phyloP scores from a whole-genome alignment of 768 basidiomycete genomes.

The Psilocybe cubensis region DNA sequence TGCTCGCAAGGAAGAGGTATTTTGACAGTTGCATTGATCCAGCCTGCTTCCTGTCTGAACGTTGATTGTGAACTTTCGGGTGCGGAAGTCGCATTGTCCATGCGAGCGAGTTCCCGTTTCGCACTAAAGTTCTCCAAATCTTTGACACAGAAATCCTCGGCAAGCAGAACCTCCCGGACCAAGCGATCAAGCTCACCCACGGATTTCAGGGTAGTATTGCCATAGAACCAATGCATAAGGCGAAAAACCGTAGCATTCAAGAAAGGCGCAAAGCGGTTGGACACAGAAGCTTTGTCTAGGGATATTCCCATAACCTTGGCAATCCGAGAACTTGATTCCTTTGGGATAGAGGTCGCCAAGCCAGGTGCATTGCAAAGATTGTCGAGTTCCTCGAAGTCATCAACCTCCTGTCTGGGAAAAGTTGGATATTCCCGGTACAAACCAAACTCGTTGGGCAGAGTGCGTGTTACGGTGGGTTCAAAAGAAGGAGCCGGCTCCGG shows the following conservation, averaged over 20 bases:
- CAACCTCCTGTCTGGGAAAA: too few relatives aligned
- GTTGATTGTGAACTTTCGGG: not conserved
- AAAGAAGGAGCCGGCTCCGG: too few relatives aligned
- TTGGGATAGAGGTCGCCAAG: too few relatives aligned
- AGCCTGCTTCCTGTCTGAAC: slow-evolving; percentile 17
- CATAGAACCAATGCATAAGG: slow-evolving; percentile 34
- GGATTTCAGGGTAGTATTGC: slow-evolving; percentile 27
- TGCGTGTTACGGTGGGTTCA: too few relatives aligned
- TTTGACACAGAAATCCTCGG: slow-evolving; percentile 19
- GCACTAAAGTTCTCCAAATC: not conserved
- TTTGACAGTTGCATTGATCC: slow-evolving; percentile 21
- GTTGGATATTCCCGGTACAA: too few relatives aligned
- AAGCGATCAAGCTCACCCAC: slow-evolving; percentile 27
- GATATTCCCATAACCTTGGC: too few relatives aligned
- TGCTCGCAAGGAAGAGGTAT: slow-evolving; percentile 22
- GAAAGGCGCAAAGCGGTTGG: slow-evolving; percentile 12
- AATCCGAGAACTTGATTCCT: too few relatives aligned
- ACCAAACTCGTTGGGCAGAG: too few relatives aligned
- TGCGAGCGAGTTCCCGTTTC: not conserved
- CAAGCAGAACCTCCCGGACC: slow-evolving; percentile 23
- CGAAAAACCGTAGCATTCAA: slow-evolving; percentile 21
- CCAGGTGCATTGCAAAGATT: too few relatives aligned
- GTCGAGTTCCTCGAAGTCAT: too few relatives aligned
- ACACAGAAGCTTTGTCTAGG: not conserved
- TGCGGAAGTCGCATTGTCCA: not conserved